Evolutionary conservation across 768 basidiomycete genomes (phyloP), one percentile per base, ranked within the genome.

Genomic region (Macrolepiota fuliginosa): DNA sequence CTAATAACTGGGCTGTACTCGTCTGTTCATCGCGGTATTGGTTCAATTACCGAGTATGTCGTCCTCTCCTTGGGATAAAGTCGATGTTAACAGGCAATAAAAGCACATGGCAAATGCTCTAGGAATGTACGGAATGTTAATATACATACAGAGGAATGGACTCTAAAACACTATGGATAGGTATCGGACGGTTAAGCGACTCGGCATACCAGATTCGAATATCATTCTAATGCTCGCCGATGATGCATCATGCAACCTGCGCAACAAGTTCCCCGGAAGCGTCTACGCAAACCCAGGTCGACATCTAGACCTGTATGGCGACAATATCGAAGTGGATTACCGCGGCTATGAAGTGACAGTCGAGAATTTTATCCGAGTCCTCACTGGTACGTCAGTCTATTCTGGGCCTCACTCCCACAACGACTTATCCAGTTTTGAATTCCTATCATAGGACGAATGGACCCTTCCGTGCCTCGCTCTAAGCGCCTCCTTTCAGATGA

Each of bases 181-280:
- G 93, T 98, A 98, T 71, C 92, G 97, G 61, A 98, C 96, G 0
- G 94, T 99, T 58, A 98, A 99, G 72, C 89, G 96, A 6, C 85
- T 99, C 10, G 97, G 97, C 13, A 97, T 99, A 62, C 96, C 97
- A 19, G 97, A 99, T 77, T 95, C 93, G 11, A 96, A 98, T 68
- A 98, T 99, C 72, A 96, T 99, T 73, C 88, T 99, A 56, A 98
- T 98, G 97, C 84, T 99, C 55, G 93, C 96, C 5, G 97, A 99
- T 72, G 97, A 98, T 71, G 92, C 85, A 1, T 92, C 96, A 0
- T 99, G 97, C 70, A 97, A 98, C 70, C 69, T 92, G 7, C 84
- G 96, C 42, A 98, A 99, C 77, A 87, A 85, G 54, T 96, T 94
- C 68, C 89, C 97, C 1, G 96, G 89, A 1, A 91, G 88, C 52